Conservation (phyloP, 768 basidiomycete species). For the Coprinopsis sp. region DNA sequence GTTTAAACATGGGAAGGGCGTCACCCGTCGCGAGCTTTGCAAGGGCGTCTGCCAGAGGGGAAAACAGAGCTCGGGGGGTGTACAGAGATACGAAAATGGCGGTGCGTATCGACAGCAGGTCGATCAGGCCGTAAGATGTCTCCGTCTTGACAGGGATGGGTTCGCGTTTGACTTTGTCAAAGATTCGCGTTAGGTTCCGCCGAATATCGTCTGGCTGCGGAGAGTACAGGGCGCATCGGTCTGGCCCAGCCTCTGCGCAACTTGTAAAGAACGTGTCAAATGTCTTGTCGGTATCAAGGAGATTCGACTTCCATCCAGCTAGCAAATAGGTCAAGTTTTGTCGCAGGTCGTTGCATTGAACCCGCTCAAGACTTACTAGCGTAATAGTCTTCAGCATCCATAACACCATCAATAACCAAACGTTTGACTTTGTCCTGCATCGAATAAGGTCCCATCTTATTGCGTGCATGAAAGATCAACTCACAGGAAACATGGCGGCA, state of each 20-base stretch:
- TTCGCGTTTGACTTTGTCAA: constrained; percentile 22
- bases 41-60: constrained; percentile 29
- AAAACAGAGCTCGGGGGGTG: constrained; percentile 29
- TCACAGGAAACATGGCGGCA: constrained; percentile 21
- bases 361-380: constrained; percentile 29
- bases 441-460: background rate
- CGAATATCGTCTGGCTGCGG: constrained; percentile 28
- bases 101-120: constrained; percentile 27
- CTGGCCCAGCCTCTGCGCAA: constrained; percentile 34
- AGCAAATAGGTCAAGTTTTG: background rate
- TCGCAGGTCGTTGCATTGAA: background rate
- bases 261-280: constrained; percentile 31
- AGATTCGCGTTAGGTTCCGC: constrained; percentile 31
- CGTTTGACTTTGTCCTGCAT: constrained; percentile 34
- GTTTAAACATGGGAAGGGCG: constrained; percentile 23
- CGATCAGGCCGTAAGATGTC: constrained; percentile 31
- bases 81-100: constrained; percentile 32
- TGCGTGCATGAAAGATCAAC: background rate
- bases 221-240: constrained; percentile 34
- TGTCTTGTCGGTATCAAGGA: constrained; percentile 33
- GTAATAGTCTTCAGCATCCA: constrained; percentile 37
- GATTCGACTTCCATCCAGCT: constrained; percentile 33
- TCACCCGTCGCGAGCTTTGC: constrained; percentile 31
- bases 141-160: constrained; percentile 31
- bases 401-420: constrained; percentile 37